Conservation (phyloP, 768 basidiomycete species). For the Tubosaeta sp. region DNA sequence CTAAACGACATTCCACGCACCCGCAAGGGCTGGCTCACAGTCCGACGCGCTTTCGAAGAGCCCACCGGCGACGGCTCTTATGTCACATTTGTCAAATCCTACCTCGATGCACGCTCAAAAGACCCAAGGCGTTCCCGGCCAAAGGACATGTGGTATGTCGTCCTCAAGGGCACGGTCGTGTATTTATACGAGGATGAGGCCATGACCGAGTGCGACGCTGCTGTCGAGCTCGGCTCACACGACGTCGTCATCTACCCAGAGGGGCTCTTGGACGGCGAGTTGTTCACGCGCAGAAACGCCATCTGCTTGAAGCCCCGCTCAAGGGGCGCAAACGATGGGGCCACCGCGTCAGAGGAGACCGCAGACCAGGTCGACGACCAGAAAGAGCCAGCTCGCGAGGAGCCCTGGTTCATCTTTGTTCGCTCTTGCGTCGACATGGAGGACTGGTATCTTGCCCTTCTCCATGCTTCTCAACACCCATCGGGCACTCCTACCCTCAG, state of each 20-base stretch:
- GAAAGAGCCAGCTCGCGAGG: constrained; percentile 23
- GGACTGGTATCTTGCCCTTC: constrained; percentile 87
- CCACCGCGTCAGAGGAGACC: constrained; percentile 52
- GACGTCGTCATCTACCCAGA: constrained; percentile 74
- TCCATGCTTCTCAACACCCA: constrained; percentile 68
- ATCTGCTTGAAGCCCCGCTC: constrained; percentile 67
- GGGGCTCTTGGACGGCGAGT: constrained; percentile 76
- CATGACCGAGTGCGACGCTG: constrained; percentile 87
- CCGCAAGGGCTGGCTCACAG: constrained; percentile 79
- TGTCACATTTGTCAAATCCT: constrained; percentile 73
- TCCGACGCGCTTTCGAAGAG: constrained; percentile 77
- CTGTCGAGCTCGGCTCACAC: constrained; percentile 79
- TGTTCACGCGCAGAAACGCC: constrained; percentile 87
- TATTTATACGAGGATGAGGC: constrained; percentile 93
- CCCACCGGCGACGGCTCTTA: constrained; percentile 60
- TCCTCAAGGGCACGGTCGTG: constrained; percentile 85
- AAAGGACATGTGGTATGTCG: constrained; percentile 91
- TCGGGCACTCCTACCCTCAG: constrained; percentile 56
- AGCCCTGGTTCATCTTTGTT: constrained; percentile 94
- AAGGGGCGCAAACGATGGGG: constrained; percentile 28
- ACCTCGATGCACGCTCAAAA: constrained; percentile 77
- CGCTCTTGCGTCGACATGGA: constrained; percentile 90
- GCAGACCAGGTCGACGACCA: constrained; percentile 11
- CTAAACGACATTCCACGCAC: constrained; percentile 57
- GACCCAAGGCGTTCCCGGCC: constrained; percentile 81